Evolutionary conservation across 116 monocot genomes (phyloP), one percentile per base, ranked within the genome.

Genomic region (Posidonia oceanica): DNA sequence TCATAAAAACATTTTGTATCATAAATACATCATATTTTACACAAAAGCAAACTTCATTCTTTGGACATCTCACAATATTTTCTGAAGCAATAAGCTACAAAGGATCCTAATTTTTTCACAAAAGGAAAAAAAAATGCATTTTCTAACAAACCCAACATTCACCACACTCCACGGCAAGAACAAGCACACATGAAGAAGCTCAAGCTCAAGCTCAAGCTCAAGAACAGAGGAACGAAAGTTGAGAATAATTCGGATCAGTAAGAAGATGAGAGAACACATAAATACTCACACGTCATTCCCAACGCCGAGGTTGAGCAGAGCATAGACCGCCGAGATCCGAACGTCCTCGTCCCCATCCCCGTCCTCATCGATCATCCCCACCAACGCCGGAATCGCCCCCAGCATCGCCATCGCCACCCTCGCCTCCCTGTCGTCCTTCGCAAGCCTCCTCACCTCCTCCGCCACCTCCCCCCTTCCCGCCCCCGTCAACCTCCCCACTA

Each of bases 261-360:
- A 39, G 41, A 64, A 64, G 38, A 64, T 5, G 39, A 39, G 37
- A 14, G 40, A 65, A 23, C 20, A n/a, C 3, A 3, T 16, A 14
- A 17, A 8, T 2, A 36, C 85, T 85, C 68, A 96, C 96, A 67
- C 1, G 63, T 87, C 81, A 64, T 91, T 88, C 38, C 91, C 85
- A 73, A 96, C 76, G 15, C 78, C 83, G 39, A 96, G 82, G 69
- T 96, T 96, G 59, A 91, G 87, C 15, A 96, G 82, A 29, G 91
- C 88, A 64, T 91, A 96, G 51, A 96, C 84, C 5, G 2, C 78
- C 76, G 29, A 56, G 29, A 54, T 86, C 83, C 15, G 60, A 59
- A 52, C 5, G 11, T 3, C 7, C 2, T 23, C 3, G 23, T 54
- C 68, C 14, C 10, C 51, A 14, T 42, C 51, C 36, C 29, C 29